Base-by-base conservation (phyloP, 768 basidiomycete species). In the Mycena pura region DNA sequence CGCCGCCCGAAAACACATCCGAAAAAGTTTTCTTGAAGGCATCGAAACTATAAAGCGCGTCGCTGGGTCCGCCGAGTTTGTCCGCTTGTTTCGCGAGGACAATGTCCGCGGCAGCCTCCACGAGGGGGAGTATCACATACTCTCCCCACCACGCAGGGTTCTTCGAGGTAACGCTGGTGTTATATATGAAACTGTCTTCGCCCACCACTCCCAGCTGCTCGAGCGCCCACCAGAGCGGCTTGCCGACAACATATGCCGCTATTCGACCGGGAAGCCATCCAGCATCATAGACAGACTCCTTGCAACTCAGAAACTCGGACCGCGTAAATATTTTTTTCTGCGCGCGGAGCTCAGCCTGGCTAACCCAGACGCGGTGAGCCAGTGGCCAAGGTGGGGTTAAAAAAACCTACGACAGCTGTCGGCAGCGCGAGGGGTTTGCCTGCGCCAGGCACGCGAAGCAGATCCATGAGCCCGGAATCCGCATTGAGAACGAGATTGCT, bases 221-320 rank as follows among this genome's bases (percentile, higher is more conserved):
- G 57, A 95, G 82, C 3, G 89, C 87, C 93, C 93, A 95, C 90
- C 89, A 93, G 2, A 95, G 76, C 3, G 93, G 93, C 67, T 85
- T 87, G 7, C 88, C 91, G 7, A 95, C 81, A 8, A 94, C 77
- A 57, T 83, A 89, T 10, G 89, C 81, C 3, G 84, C 90, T 49
- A 93, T 79, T 19, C 91, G 86, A 47, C 79, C 83, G 1, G 91
- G 87, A 15, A 93, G 69, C 81, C 88, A 91, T 21, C 85, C 86
- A 3, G 86, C 74, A 60, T 89, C 82, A 67, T 92, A 88, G 52
- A 93, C 83, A 0, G 91, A 89, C 40, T 82, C 74, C 36, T 77
- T 77, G 14, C 85, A 76, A 22, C 69, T 75, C 62, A 90, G 64
- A 64, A 93, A 95, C 19, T 84, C 80, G 2, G 79, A 63, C 9